A percentile compares a stretch with the other conserved stretches of the same genome.
These are phyloP conservation scores for Pseudogymnoascus sp. DNA, from an alignment of 2,329 filamentous ascomycete species.

Conservation along the genomic window DNA sequence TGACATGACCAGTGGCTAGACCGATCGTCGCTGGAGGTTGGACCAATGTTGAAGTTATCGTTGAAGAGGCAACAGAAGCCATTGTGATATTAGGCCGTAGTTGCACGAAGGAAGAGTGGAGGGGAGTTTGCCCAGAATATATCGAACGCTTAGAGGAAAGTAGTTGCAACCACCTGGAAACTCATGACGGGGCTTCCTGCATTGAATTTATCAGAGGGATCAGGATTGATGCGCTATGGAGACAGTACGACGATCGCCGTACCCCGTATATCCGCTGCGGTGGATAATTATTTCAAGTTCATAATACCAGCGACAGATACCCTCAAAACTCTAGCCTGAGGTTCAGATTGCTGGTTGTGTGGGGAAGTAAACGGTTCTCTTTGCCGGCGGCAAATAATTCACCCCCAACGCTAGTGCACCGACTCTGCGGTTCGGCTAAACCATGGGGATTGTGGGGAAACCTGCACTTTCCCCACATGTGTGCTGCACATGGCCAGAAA, in stretches of 20 bases:
- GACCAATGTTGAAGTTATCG: not conserved
- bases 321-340: constrained; percentile 2
- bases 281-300: constrained; percentile 7
- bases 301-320: not conserved
- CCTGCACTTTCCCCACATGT: not conserved
- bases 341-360: not conserved
- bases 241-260: not conserved
- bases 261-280: not conserved
- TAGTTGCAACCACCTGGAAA: not conserved
- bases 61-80: not conserved
- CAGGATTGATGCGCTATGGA: not conserved
- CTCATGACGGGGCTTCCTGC: not conserved
- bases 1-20: not conserved
- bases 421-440: not conserved
- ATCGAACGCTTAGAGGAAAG: not conserved
- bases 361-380: not conserved
- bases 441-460: constrained; percentile 1
- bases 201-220: not conserved
- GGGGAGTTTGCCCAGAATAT: not conserved
- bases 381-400: constrained; percentile 7
- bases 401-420: not conserved
- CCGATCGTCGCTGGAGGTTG: not conserved
- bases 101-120: not conserved
- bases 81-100: not conserved
- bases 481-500: not conserved